Conservation (phyloP, 1,284 basidiomycete species). For the Fomitopsis betulina region DNA sequence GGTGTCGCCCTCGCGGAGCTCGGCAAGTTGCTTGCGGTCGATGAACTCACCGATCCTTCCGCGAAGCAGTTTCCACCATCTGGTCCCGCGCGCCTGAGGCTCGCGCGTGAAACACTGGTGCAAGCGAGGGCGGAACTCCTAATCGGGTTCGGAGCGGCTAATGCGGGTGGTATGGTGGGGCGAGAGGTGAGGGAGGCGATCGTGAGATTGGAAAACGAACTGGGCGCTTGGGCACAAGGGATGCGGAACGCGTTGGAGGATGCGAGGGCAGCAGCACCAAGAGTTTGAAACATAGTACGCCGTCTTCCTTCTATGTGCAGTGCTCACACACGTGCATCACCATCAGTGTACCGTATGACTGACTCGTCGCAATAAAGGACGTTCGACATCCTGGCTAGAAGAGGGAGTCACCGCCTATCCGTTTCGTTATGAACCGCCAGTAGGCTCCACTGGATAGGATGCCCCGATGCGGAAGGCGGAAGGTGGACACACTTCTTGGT, state of each 20-base stretch:
- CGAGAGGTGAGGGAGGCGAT: conserved; percentile 48
- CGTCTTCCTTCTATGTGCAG: neutral
- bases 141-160: conserved; percentile 57
- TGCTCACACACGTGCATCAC: too few species aligned
- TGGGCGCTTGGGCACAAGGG: conserved; percentile 59
- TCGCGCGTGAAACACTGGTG: conserved; percentile 61
- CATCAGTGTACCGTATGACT: too few species aligned
- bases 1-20: conserved; percentile 76
- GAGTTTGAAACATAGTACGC: neutral
- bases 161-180: conserved; percentile 62
- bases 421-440: neutral
- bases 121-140: conserved; percentile 54
- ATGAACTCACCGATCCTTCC: conserved; percentile 38
- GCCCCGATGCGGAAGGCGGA: neutral
- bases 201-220: conserved; percentile 61
- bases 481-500: neutral
- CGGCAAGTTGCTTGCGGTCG: conserved; percentile 76
- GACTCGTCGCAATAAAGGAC: neutral
- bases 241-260: conserved; percentile 45
- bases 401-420: neutral
- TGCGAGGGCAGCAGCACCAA: conserved; percentile 9
- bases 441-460: neutral
- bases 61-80: conserved; percentile 52
- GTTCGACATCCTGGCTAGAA: too few species aligned
- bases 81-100: conserved; percentile 53